These are phyloP conservation scores for Ustilago sp. DNA, from an alignment of 1,284 basidiomycete species.

Conservation along the genomic window DNA sequence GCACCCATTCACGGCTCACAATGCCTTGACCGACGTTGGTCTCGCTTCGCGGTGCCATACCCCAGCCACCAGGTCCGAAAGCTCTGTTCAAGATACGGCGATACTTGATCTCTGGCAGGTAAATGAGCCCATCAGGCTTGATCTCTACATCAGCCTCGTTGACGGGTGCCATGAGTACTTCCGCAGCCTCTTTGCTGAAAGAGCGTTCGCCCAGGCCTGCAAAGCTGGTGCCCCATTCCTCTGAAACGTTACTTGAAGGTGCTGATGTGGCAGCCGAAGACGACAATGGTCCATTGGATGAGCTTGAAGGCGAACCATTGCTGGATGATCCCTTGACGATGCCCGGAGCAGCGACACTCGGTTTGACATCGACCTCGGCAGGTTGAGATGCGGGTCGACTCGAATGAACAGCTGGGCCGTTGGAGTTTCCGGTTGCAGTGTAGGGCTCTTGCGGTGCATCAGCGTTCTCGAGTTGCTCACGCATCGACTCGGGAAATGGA, in stretches of 20 bases:
- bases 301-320: constrained; percentile 12
- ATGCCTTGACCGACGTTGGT: constrained; percentile 81
- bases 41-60: constrained; percentile 90
- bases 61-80: constrained; percentile 97
- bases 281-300: constrained; percentile 13
- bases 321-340: constrained; percentile 23
- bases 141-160: constrained; percentile 87
- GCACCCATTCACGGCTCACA: constrained; percentile 92
- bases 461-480: constrained; percentile 40
- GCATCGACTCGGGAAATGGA: constrained; percentile 46
- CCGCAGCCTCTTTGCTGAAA: constrained; percentile 81
- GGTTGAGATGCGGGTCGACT: constrained; percentile 50
- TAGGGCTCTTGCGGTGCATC: constrained; percentile 40
- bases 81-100: constrained; percentile 92
- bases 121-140: constrained; percentile 94
- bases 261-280: constrained; percentile 15
- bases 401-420: constrained; percentile 52
- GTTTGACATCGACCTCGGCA: constrained; percentile 38
- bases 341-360: constrained; percentile 50
- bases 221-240: constrained; percentile 88
- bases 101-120: constrained; percentile 98
- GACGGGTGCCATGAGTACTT: constrained; percentile 81
- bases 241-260: constrained; percentile 31
- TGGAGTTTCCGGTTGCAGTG: constrained; percentile 51
- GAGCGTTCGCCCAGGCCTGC: constrained; percentile 82